A percentile compares a stretch with the other conserved stretches of the same genome.
These are phyloP conservation scores for Aegilops sharonensis DNA, from an alignment of 176 grass and related monocot species.

Conservation along the genomic window DNA sequence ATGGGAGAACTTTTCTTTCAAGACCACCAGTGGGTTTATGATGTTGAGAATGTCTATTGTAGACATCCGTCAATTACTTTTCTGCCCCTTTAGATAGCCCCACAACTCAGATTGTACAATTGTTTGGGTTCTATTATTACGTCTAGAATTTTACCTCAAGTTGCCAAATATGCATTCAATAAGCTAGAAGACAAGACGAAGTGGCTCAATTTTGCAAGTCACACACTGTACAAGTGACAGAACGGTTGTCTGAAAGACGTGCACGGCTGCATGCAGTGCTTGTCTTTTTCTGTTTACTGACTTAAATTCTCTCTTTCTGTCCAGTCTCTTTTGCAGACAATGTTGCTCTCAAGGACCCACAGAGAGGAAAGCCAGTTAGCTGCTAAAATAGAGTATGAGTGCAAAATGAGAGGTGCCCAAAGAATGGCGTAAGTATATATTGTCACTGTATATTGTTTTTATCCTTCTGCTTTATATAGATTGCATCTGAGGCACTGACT, in stretches of 20 bases:
- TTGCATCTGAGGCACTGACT: background rate
- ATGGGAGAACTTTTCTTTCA: background rate
- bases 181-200: background rate
- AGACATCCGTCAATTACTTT: background rate
- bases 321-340: slow-evolving; percentile 94
- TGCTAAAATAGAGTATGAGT: slow-evolving; percentile 86
- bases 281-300: slow-evolving; percentile 12
- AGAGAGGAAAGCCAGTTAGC: slow-evolving; percentile 76
- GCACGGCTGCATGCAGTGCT: background rate
- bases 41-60: slow-evolving; percentile 12
- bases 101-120: background rate
- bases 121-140: slow-evolving; percentile 6
- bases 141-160: slow-evolving; percentile 6
- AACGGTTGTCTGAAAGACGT: background rate
- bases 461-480: background rate
- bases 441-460: slow-evolving; percentile 17
- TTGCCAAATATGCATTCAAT: background rate
- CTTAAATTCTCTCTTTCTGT: slow-evolving; percentile 13
- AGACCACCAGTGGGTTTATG: background rate
- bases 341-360: slow-evolving; percentile 80
- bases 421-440: slow-evolving; percentile 87
- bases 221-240: slow-evolving; percentile 8
- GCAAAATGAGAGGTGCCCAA: slow-evolving; percentile 97
- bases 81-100: background rate
- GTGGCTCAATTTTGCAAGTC: background rate